These are phyloP conservation scores for Didymellaceae sp. DNA, from an alignment of 2,329 filamentous ascomycete species.

Conservation along the genomic window DNA sequence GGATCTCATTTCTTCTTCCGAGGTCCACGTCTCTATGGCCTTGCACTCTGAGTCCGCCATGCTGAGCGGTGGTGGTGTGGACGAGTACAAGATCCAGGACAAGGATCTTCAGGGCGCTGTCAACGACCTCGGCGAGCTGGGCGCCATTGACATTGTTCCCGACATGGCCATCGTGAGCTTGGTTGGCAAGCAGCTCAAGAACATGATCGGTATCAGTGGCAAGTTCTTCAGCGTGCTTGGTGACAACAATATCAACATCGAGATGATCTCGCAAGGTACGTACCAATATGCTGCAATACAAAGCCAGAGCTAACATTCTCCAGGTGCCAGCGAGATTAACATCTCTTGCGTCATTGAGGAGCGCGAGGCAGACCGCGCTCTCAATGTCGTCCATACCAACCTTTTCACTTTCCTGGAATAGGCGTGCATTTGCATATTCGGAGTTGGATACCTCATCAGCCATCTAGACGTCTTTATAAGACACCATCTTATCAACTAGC, in stretches of 20 bases:
- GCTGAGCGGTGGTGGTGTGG: slow-evolving; percentile 54
- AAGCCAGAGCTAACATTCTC: not conserved
- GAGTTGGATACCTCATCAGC: slow-evolving; percentile 33
- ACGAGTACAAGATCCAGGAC: slow-evolving; percentile 57
- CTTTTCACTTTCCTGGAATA: slow-evolving; percentile 94
- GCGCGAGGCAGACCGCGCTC: slow-evolving; percentile 85
- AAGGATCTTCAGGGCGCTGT: slow-evolving; percentile 60
- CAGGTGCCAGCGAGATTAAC: slow-evolving; percentile 97
- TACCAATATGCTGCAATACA: not conserved
- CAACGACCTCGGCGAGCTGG: slow-evolving; percentile 77
- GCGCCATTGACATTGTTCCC: slow-evolving; percentile 86
- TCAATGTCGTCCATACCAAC: slow-evolving; percentile 96
- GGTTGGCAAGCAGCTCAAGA: slow-evolving; percentile 95
- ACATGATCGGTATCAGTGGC: slow-evolving; percentile 90
- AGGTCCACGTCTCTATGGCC: slow-evolving; percentile 97
- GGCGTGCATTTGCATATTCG: slow-evolving; percentile 32
- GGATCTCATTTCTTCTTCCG: slow-evolving; percentile 93
- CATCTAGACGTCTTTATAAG: slow-evolving; percentile 10
- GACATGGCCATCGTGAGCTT: slow-evolving; percentile 96
- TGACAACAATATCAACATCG: slow-evolving; percentile 93
- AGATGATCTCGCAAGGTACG: slow-evolving; percentile 98
- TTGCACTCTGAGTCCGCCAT: slow-evolving; percentile 78
- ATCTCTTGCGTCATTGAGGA: slow-evolving; percentile 98
- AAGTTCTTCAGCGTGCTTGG: slow-evolving; percentile 95
- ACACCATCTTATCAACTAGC: not conserved